Conservation (phyloP, 2,329 filamentous ascomycete species). For the Lecanicillium sp. region DNA sequence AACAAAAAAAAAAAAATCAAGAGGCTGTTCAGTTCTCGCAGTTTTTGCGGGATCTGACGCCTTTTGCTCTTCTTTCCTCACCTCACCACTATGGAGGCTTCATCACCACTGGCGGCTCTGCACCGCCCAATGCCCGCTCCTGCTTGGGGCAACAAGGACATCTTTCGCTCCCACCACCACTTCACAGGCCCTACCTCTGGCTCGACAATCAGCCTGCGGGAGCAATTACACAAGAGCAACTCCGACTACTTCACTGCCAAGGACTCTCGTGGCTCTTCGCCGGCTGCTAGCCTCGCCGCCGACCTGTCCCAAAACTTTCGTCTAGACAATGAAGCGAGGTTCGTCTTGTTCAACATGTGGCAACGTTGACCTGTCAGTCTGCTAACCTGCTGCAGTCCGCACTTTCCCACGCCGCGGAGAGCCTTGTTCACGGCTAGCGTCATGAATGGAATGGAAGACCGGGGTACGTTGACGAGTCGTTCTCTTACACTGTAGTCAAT, state of each 20-base stretch:
- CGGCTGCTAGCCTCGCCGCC: conserved; percentile 80
- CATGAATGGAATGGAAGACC: conserved; percentile 25
- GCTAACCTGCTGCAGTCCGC: conserved; percentile 21
- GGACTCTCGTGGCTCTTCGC: conserved; percentile 75
- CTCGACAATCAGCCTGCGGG: conserved; percentile 66
- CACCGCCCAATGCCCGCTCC: conserved; percentile 58
- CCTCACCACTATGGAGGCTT: conserved; percentile 66
- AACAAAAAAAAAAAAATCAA: conserved; percentile 9
- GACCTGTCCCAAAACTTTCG: conserved; percentile 97
- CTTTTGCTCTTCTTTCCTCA: conserved; percentile 1
- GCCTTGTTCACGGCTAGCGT: conserved; percentile 32
- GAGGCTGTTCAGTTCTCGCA: conserved; percentile 10
- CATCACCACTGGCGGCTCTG: conserved; percentile 89
- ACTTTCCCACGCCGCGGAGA: conserved; percentile 32
- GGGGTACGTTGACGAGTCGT: conserved; percentile 19
- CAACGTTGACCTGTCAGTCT: background rate
- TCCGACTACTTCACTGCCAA: conserved; percentile 78
- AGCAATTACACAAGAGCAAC: conserved; percentile 52
- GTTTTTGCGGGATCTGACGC: conserved; percentile 6
- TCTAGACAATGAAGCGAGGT: conserved; percentile 80
- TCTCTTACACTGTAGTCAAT: conserved; percentile 5
- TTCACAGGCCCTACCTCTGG: conserved; percentile 46
- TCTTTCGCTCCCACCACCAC: conserved; percentile 43
- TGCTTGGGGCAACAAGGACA: conserved; percentile 49
- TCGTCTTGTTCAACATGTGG: conserved; percentile 23